Evolutionary conservation across 73 alveolate genomes (phyloP).

Genomic region (Paramecium tetraurelia): DNA sequence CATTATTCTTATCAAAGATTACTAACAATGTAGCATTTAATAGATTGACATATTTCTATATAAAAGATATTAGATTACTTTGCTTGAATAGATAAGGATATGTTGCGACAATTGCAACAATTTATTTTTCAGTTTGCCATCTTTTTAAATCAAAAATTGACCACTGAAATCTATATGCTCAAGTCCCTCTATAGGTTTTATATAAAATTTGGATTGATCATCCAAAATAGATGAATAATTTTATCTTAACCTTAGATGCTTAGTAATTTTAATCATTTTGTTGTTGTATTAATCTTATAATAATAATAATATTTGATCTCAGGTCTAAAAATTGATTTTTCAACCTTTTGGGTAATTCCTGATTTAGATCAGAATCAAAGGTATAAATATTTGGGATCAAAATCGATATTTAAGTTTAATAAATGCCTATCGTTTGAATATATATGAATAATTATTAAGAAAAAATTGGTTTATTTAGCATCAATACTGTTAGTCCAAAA

Average conservation of each 20-base stretch:
- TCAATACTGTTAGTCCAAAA: background rate
- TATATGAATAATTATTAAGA: conserved; percentile 6
- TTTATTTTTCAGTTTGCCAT: background rate
- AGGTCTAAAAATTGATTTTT: background rate
- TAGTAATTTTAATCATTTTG: background rate
- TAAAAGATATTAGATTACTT: background rate
- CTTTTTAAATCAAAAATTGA: background rate
- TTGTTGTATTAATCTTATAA: background rate
- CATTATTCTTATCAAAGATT: background rate
- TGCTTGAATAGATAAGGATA: background rate
- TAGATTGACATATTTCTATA: background rate
- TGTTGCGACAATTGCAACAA: background rate
- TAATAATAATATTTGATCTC: background rate
- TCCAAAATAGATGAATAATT: background rate
- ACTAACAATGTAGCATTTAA: background rate
- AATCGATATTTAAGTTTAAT: background rate
- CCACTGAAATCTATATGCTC: background rate
- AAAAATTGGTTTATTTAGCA: background rate
- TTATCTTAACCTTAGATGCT: background rate
- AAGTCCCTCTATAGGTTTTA: background rate
- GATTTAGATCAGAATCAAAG: background rate
- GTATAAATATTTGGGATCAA: background rate
- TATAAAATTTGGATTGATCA: background rate
- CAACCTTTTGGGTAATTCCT: background rate
- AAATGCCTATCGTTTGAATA: background rate